phyloP scores from a whole-genome alignment of 164 flowering plant species.

The Chimonanthus praecox region DNA sequence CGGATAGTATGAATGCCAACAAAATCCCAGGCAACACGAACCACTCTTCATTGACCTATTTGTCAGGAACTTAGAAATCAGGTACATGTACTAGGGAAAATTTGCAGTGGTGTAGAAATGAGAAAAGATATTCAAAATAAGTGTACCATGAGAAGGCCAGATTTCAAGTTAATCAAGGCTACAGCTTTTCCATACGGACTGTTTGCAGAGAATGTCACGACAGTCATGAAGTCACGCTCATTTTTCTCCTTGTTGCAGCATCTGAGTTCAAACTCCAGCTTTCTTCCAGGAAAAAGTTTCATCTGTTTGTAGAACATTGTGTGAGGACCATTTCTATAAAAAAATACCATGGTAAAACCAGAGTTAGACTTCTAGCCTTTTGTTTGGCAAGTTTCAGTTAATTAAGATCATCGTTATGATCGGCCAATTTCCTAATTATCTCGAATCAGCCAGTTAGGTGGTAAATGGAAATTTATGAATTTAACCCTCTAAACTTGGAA shows the following conservation, averaged over 20 bases:
- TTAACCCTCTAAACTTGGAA: too few relatives aligned
- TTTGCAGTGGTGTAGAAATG: background rate
- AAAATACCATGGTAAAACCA: background rate
- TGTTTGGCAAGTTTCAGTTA: background rate
- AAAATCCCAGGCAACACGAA: slow-evolving; percentile 47
- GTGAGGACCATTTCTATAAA: too few relatives aligned
- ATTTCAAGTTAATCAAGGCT: slow-evolving; percentile 66
- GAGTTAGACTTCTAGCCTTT: background rate
- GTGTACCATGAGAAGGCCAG: slow-evolving; percentile 56
- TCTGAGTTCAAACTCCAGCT: slow-evolving; percentile 64
- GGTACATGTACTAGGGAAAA: background rate
- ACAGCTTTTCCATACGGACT: slow-evolving; percentile 80
- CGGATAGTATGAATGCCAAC: slow-evolving; percentile 48
- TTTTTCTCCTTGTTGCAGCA: slow-evolving; percentile 33
- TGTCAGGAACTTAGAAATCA: background rate
- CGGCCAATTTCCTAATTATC: too few relatives aligned
- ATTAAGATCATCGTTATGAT: background rate
- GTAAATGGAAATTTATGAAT: too few relatives aligned
- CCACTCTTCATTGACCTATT: slow-evolving; percentile 69
- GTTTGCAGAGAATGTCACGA: slow-evolving; percentile 63
- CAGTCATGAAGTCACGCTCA: slow-evolving; percentile 62
- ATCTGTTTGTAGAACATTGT: slow-evolving; percentile 35
- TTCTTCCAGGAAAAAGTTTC: slow-evolving; percentile 60
- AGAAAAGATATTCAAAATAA: background rate
- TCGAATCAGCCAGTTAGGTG: too few relatives aligned